These are phyloP conservation scores for Pleurotus tuoliensis DNA, from an alignment of 768 basidiomycete genomes.

Conservation along the genomic window DNA sequence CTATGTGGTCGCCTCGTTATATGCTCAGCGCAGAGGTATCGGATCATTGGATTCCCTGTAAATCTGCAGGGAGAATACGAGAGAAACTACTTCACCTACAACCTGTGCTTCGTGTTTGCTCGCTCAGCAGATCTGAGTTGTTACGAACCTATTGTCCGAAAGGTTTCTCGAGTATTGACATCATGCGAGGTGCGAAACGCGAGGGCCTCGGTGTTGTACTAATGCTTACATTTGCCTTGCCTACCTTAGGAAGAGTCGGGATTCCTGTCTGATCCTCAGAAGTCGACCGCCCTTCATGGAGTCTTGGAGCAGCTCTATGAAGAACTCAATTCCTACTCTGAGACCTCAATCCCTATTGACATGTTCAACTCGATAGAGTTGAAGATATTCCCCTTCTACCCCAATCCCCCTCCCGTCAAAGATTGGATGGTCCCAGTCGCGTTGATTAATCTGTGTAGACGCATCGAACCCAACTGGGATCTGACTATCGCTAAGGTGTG, in stretches of 20 bases:
- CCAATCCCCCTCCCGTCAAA: conserved; percentile 83
- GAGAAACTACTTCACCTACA: conserved; percentile 79
- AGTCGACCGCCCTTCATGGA: conserved; percentile 64
- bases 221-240: conserved; percentile 2
- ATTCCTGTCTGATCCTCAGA: conserved; percentile 75
- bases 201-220: background rate
- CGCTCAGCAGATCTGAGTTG: conserved; percentile 88
- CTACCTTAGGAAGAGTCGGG: conserved; percentile 72
- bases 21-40: conserved; percentile 74
- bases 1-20: conserved; percentile 88
- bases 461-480: conserved; percentile 94
- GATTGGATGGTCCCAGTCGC: conserved; percentile 97
- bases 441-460: conserved; percentile 75
- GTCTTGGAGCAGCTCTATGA: conserved; percentile 96
- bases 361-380: conserved; percentile 92
- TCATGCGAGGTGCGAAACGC: conserved; percentile 64
- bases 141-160: conserved; percentile 94
- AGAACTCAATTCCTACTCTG: conserved; percentile 95
- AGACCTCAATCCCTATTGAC: conserved; percentile 90
- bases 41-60: conserved; percentile 91
- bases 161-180: conserved; percentile 86
- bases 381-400: conserved; percentile 95
- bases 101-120: conserved; percentile 95
- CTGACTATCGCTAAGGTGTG: conserved; percentile 88
- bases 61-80: conserved; percentile 72